Percentiles rank a stretch among this genome's conserved stretches.
phyloP scores from a whole-genome alignment of 2,329 filamentous ascomycete genomes.

The Fusarium phyllophilum region DNA sequence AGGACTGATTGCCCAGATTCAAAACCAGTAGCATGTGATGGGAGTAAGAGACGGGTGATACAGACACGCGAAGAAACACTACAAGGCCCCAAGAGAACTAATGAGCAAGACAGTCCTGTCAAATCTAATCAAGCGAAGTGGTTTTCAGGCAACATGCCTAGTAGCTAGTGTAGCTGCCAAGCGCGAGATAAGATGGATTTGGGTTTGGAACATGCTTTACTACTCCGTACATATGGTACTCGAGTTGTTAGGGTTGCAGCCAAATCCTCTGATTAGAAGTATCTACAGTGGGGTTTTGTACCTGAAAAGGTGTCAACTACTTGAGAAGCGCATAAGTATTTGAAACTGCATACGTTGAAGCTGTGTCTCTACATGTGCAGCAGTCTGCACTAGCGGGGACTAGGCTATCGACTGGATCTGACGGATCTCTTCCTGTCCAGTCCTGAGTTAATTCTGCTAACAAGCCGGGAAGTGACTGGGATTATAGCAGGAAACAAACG shows the following conservation, averaged over 20 bases:
- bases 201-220: constrained; percentile 22
- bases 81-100: constrained; percentile 5
- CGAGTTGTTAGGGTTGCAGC: constrained; percentile 8
- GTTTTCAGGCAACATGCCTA: neutral
- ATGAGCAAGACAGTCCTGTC: neutral
- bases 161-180: constrained; percentile 5
- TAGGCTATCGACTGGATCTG: constrained; percentile 33
- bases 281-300: constrained; percentile 1
- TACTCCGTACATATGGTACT: neutral
- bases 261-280: constrained; percentile 2
- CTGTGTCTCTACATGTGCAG: neutral
- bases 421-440: constrained; percentile 30
- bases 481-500: constrained; percentile 12
- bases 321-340: neutral
- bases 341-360: neutral
- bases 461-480: constrained; percentile 2
- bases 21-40: constrained; percentile 30
- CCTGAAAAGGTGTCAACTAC: constrained; percentile 2
- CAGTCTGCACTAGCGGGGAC: constrained; percentile 22
- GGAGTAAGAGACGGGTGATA: constrained; percentile 13
- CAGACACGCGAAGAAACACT: neutral
- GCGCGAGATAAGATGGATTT: constrained; percentile 25
- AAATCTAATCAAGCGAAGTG: neutral
- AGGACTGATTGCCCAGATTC: constrained; percentile 27
- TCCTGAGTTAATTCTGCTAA: constrained; percentile 19